A percentile compares a stretch with the other conserved stretches of the same genome.
Conservation (phyloP, 2,329 filamentous ascomycete species). For the Claviceps sp. region DNA sequence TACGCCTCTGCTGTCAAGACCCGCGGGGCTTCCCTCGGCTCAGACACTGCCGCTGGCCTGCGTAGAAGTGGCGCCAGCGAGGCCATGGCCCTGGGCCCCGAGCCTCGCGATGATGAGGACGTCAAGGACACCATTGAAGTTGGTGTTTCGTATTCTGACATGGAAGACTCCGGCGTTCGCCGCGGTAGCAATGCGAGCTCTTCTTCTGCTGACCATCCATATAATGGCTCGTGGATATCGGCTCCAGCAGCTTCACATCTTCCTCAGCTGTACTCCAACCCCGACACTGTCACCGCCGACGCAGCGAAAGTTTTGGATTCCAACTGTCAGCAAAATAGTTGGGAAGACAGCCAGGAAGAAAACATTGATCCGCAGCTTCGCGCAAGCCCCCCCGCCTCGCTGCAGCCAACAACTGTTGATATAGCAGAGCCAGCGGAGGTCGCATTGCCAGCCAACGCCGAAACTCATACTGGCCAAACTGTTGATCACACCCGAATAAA, state of each 20-base stretch:
- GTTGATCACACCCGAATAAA: background rate
- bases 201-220: slow-evolving; percentile 16
- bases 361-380: slow-evolving; percentile 6
- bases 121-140: slow-evolving; percentile 47
- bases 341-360: background rate
- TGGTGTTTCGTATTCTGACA: slow-evolving; percentile 26
- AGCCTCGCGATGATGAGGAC: slow-evolving; percentile 29
- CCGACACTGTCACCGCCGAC: background rate
- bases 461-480: background rate
- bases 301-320: background rate
- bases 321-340: no score
- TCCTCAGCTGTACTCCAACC: background rate
- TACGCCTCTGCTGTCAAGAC: slow-evolving; percentile 18
- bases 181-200: slow-evolving; percentile 14
- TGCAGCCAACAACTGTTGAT: background rate
- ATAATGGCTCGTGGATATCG: slow-evolving; percentile 9
- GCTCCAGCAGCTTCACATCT: slow-evolving; percentile 5
- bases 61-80: slow-evolving; percentile 26
- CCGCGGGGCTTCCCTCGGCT: slow-evolving; percentile 23
- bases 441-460: background rate
- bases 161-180: slow-evolving; percentile 17
- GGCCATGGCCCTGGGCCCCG: slow-evolving; percentile 19
- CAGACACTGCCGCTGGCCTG: slow-evolving; percentile 19
- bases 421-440: background rate
- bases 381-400: slow-evolving; percentile 1